A percentile compares a stretch with the other conserved stretches of the same genome.
Evolutionary conservation across 768 basidiomycete genomes (phyloP).

Genomic region (Tylopilus plumbeoviolaceoides): DNA sequence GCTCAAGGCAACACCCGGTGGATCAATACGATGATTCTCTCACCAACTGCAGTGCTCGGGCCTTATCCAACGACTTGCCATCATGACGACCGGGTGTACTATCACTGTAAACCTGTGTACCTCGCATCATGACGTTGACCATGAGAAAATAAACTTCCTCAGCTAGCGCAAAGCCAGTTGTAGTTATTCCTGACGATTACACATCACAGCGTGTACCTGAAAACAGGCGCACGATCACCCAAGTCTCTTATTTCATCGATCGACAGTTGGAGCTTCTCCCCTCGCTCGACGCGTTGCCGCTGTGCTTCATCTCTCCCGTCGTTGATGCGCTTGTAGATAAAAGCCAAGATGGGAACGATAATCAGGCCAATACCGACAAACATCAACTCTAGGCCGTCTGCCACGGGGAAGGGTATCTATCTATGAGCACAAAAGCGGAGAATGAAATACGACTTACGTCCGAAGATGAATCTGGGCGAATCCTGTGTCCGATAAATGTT

Average conservation of each 20-base stretch:
- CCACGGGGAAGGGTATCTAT: neutral
- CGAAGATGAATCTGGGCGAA: conserved; percentile 55
- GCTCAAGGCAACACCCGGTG: too few relatives aligned
- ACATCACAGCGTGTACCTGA: conserved; percentile 47
- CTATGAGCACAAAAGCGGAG: neutral
- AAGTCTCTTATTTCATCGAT: conserved; percentile 30
- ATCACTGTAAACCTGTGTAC: too few relatives aligned
- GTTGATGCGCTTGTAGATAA: conserved; percentile 57
- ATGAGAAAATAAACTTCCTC: too few relatives aligned
- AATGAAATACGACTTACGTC: conserved; percentile 43
- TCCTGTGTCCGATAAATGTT: conserved; percentile 61
- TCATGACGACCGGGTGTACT: too few relatives aligned
- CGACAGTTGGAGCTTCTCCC: conserved; percentile 17
- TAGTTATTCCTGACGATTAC: too few relatives aligned
- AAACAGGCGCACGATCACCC: conserved; percentile 62
- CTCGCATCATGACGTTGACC: too few relatives aligned
- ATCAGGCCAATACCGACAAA: conserved; percentile 65
- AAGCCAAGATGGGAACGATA: conserved; percentile 41
- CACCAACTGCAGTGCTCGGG: too few relatives aligned
- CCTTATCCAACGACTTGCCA: too few relatives aligned
- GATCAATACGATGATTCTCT: too few relatives aligned
- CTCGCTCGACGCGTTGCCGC: conserved; percentile 11
- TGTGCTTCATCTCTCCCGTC: conserved; percentile 39
- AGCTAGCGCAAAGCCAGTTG: too few relatives aligned
- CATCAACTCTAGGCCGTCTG: conserved; percentile 64